These are phyloP conservation scores for Ceratocystis lukuohia DNA, from an alignment of 2,329 filamentous ascomycete genomes.

Conservation along the genomic window DNA sequence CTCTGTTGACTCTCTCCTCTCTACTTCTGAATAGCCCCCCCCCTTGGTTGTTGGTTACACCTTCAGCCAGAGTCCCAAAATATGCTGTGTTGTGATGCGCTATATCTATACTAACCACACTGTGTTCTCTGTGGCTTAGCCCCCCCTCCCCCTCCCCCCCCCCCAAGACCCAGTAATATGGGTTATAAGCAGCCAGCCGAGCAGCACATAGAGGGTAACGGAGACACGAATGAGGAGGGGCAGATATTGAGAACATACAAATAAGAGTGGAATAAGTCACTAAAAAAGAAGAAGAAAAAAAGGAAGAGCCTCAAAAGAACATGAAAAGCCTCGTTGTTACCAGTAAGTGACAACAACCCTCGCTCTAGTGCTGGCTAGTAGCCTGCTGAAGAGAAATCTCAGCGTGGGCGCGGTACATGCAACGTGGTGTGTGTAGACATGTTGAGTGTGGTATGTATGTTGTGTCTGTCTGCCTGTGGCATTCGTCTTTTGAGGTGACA, in stretches of 20 bases:
- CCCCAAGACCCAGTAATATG: not conserved
- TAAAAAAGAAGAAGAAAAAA: not conserved
- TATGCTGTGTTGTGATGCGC: not conserved
- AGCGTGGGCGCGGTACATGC: too few species aligned
- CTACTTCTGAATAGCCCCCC: not conserved
- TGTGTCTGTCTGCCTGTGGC: not conserved
- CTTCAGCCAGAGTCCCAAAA: not conserved
- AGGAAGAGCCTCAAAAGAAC: not conserved
- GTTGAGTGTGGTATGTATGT: not conserved
- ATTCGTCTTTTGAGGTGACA: not conserved
- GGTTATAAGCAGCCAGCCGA: not conserved
- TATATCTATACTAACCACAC: not conserved
- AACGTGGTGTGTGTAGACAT: too few species aligned
- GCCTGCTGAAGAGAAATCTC: too few species aligned
- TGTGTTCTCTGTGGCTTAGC: not conserved
- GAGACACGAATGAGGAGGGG: not conserved
- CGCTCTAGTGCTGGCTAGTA: too few species aligned
- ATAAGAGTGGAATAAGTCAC: not conserved
- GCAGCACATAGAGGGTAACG: not conserved
- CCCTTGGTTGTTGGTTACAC: not conserved
- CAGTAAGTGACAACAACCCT: too few species aligned
- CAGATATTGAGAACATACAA: not conserved
- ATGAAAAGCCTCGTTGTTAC: not conserved
- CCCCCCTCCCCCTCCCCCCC: not conserved
- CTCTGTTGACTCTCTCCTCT: not conserved